Conservation (phyloP, 495 filamentous ascomycete species). For the Polyplosphaeria fusca region DNA sequence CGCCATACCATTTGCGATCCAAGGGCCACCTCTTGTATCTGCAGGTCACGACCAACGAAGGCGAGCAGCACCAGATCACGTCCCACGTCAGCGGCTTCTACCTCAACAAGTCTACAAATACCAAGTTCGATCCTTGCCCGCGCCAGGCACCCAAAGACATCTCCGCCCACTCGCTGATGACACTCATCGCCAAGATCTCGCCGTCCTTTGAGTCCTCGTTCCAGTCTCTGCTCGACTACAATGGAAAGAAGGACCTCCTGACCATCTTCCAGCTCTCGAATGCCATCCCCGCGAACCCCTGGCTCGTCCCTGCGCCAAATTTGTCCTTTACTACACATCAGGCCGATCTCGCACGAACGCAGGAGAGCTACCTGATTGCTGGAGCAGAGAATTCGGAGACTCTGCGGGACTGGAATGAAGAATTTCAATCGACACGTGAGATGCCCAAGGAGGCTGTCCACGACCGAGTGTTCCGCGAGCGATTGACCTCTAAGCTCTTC, state of each 20-base stretch:
- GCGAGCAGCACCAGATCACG: slow-evolving; percentile 89
- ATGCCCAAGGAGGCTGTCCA: slow-evolving; percentile 89
- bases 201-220: slow-evolving; percentile 75
- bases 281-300: slow-evolving; percentile 85
- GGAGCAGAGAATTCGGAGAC: slow-evolving; percentile 93
- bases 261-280: slow-evolving; percentile 94
- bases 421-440: slow-evolving; percentile 95
- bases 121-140: slow-evolving; percentile 87
- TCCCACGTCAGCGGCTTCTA: slow-evolving; percentile 92
- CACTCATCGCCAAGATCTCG: slow-evolving; percentile 73
- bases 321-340: slow-evolving; percentile 67
- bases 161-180: slow-evolving; percentile 81
- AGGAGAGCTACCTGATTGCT: slow-evolving; percentile 86
- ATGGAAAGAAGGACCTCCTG: slow-evolving; percentile 78
- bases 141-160: slow-evolving; percentile 64
- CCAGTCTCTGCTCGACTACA: slow-evolving; percentile 70
- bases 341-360: slow-evolving; percentile 79
- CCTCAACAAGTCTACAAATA: slow-evolving; percentile 87
- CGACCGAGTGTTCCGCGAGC: slow-evolving; percentile 92
- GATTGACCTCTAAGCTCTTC: slow-evolving; percentile 90
- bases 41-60: slow-evolving; percentile 80
- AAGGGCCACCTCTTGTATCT: slow-evolving; percentile 94
- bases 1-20: slow-evolving; percentile 83
- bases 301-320: slow-evolving; percentile 71
- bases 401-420: slow-evolving; percentile 97